phyloP scores from a whole-genome alignment of 148 eudicot species.

The Camellia granthamiana region DNA sequence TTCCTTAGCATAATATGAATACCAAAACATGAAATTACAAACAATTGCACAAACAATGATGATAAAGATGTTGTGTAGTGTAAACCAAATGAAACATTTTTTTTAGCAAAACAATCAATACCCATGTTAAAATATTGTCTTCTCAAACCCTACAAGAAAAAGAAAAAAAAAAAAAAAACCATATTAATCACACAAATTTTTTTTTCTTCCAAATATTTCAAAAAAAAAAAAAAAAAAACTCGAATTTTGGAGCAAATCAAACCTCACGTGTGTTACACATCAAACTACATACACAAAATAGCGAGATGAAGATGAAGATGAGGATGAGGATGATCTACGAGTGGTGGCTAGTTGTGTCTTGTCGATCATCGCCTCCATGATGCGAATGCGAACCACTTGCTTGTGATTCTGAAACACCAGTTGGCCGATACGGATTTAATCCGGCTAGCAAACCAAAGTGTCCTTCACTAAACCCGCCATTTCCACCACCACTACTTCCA shows the following conservation, averaged over 20 bases:
- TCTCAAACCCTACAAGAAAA: slow-evolving; percentile 31
- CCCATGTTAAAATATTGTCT: slow-evolving; percentile 24
- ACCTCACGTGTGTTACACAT: slow-evolving; percentile 41
- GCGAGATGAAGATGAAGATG: too few species aligned
- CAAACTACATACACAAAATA: slow-evolving; percentile 20
- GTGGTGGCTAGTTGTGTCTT: slow-evolving; percentile 52
- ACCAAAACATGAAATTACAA: slow-evolving; percentile 3
- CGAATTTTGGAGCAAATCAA: slow-evolving; percentile 24
- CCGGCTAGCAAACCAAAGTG: slow-evolving; percentile 64
- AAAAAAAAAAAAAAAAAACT: neutral
- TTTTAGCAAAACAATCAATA: slow-evolving; percentile 22
- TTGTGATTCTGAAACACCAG: slow-evolving; percentile 59
- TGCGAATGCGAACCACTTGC: slow-evolving; percentile 66
- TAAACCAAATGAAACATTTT: slow-evolving; percentile 19
- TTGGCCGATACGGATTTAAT: slow-evolving; percentile 44
- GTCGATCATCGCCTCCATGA: slow-evolving; percentile 60
- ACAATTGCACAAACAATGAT: slow-evolving; percentile 17
- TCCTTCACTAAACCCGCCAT: slow-evolving; percentile 34
- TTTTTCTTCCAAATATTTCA: neutral
- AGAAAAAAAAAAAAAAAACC: neutral
- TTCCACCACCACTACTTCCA: slow-evolving; percentile 15
- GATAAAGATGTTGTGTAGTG: slow-evolving; percentile 1
- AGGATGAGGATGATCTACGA: slow-evolving; percentile 26
- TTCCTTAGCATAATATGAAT: neutral
- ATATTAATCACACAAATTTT: slow-evolving; percentile 39